These are phyloP conservation scores for Xylariaceae sp. DNA, from an alignment of 2,329 filamentous ascomycete genomes.

Conservation along the genomic window DNA sequence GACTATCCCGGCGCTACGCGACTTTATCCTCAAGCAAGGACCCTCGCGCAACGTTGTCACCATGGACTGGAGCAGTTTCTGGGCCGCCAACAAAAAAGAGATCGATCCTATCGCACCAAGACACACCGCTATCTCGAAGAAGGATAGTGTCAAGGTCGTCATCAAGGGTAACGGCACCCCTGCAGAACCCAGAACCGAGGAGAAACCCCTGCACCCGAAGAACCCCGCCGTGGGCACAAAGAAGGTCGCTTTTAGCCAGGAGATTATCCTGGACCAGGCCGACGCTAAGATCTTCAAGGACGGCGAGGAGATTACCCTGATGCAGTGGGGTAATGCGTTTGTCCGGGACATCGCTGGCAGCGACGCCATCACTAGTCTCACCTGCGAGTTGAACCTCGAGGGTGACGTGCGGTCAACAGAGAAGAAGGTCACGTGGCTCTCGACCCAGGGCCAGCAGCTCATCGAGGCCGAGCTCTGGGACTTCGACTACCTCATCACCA, in stretches of 20 bases:
- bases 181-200: constrained; percentile 57
- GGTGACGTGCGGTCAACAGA: constrained; percentile 93
- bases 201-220: constrained; percentile 85
- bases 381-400: constrained; percentile 81
- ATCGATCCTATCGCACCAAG: constrained; percentile 72
- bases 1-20: constrained; percentile 71
- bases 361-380: constrained; percentile 61
- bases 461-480: constrained; percentile 83
- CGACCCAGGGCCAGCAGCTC: constrained; percentile 67
- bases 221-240: constrained; percentile 80
- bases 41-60: constrained; percentile 78
- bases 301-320: constrained; percentile 88
- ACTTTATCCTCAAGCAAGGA: constrained; percentile 81
- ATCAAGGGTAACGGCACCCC: constrained; percentile 65
- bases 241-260: constrained; percentile 72
- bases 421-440: constrained; percentile 96
- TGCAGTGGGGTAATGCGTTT: constrained; percentile 92
- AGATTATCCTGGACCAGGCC: constrained; percentile 77
- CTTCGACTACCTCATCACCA: constrained; percentile 91
- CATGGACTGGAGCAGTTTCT: constrained; percentile 76
- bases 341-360: constrained; percentile 60
- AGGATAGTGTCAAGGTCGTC: constrained; percentile 65
- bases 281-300: constrained; percentile 77
- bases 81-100: constrained; percentile 72
- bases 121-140: constrained; percentile 66